These are phyloP conservation scores for Amanita pallidorosea DNA, from an alignment of 768 basidiomycete genomes.

Conservation along the genomic window DNA sequence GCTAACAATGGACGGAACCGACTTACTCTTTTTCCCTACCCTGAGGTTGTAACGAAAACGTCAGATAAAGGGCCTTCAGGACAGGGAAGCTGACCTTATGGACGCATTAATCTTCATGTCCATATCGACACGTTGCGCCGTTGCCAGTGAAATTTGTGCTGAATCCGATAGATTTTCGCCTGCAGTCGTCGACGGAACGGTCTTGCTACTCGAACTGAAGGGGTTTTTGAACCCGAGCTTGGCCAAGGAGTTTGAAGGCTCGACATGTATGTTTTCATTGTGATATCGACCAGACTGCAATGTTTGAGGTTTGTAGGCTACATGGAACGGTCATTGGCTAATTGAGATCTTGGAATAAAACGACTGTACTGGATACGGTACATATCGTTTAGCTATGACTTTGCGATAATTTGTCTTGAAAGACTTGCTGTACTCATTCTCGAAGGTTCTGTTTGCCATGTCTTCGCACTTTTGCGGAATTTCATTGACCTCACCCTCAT, in stretches of 20 bases:
- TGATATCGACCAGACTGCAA: not conserved
- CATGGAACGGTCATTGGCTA: not conserved
- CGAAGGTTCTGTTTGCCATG: not conserved
- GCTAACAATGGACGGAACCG: not conserved
- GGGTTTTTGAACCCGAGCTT: not conserved
- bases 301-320: not conserved
- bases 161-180: not conserved
- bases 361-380: not conserved
- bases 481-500: no score
- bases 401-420: not conserved
- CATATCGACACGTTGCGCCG: not conserved
- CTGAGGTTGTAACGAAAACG: not conserved
- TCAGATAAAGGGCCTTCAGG: not conserved
- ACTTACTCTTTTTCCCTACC: not conserved
- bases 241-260: not conserved
- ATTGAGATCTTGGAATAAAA: not conserved
- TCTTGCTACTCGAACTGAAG: not conserved
- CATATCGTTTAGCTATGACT: not conserved
- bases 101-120: not conserved
- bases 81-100: not conserved
- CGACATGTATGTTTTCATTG: not conserved
- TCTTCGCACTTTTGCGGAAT: not conserved
- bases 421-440: not conserved
- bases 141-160: not conserved
- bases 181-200: not conserved